Percentiles rank a stretch among this genome's conserved stretches.
These are phyloP conservation scores for Pseudonectria foliicola DNA, from an alignment of 2,329 filamentous ascomycete genomes.

Conservation along the genomic window DNA sequence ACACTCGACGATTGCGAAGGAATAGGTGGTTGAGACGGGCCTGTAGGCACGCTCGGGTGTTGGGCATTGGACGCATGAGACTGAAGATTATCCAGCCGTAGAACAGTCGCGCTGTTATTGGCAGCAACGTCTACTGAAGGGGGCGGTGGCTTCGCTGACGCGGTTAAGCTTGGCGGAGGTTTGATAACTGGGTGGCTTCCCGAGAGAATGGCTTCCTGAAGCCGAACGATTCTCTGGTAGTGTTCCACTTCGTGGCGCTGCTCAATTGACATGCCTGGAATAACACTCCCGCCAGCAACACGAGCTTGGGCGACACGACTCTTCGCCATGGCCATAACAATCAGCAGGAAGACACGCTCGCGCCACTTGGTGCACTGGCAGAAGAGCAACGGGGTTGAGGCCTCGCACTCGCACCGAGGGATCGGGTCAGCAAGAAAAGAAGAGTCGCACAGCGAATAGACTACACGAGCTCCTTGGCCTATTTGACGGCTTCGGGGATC, in stretches of 20 bases:
- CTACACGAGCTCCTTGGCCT: too few species aligned
- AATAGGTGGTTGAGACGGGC: conserved; percentile 1
- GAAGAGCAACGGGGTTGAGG: conserved; percentile 7
- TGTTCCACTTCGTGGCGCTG: conserved; percentile 54
- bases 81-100: conserved; percentile 23
- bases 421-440: conserved; percentile 8
- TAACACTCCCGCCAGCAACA: conserved; percentile 9
- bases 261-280: conserved; percentile 32
- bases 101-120: conserved; percentile 7
- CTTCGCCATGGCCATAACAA: conserved; percentile 21
- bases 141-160: conserved; percentile 12
- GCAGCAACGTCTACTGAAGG: conserved; percentile 16
- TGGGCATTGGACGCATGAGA: conserved; percentile 32
- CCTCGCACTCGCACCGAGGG: conserved; percentile 1
- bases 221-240: conserved; percentile 72
- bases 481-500: too few species aligned
- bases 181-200: conserved; percentile 64
- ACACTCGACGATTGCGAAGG: conserved; percentile 20
- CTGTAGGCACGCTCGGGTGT: conserved; percentile 13
- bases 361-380: conserved; percentile 11
- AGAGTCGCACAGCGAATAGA: conserved; percentile 7
- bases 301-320: conserved; percentile 12
- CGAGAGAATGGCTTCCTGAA: conserved; percentile 74
- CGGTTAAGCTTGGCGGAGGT: conserved; percentile 36
- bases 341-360: conserved; percentile 14